phyloP scores from a whole-genome alignment of 179 eudicot species.

The Sideroxylon spinosum region DNA sequence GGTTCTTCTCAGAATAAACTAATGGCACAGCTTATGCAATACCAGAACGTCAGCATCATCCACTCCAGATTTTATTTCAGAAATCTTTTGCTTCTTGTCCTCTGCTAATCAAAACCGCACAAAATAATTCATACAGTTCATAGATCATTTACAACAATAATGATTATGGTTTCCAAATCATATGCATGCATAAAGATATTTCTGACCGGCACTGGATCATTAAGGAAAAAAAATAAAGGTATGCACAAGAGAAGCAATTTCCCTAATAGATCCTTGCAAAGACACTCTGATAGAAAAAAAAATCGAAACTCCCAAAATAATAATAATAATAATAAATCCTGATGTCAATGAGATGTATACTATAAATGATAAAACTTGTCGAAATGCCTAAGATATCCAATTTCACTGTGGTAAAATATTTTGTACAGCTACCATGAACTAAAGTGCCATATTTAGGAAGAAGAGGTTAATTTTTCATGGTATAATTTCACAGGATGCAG shows the following conservation, averaged over 20 bases:
- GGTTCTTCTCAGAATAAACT: constrained; percentile 4
- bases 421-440: not conserved
- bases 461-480: not conserved
- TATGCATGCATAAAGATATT: not conserved
- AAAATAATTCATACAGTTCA: constrained; percentile 4
- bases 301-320: not conserved
- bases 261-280: not conserved
- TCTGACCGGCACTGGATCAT: not conserved
- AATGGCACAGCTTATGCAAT: constrained; percentile 16
- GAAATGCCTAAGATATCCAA: not conserved
- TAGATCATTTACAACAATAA: not conserved
- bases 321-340: not conserved
- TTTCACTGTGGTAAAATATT: not conserved
- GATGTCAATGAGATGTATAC: not conserved
- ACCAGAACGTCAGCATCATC: constrained; percentile 98
- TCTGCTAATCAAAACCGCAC: constrained; percentile 38
- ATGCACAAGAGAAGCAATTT: not conserved
- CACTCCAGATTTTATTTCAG: constrained; percentile 70
- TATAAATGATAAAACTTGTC: not conserved
- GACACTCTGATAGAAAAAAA: not conserved
- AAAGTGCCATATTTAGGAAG: constrained; percentile 4
- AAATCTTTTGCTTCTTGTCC: constrained; percentile 62
- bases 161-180: not conserved
- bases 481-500: too few relatives aligned
- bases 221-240: not conserved